These are phyloP conservation scores for Verticillium nonalfalfae DNA, from an alignment of 2,329 filamentous ascomycete genomes.

Conservation along the genomic window DNA sequence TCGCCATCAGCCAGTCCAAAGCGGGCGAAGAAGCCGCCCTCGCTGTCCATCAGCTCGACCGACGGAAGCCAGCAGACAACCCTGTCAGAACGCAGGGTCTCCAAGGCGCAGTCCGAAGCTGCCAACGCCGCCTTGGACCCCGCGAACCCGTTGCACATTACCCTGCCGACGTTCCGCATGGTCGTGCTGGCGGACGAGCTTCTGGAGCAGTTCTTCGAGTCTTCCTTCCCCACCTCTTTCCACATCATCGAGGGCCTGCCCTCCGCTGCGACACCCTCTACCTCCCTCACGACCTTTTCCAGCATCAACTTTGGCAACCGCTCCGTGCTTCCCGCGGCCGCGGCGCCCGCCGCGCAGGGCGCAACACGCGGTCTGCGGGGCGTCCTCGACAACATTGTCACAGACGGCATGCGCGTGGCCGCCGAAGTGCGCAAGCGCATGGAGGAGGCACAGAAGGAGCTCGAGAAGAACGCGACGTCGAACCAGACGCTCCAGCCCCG, in stretches of 20 bases:
- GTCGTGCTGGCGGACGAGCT: conserved; percentile 94
- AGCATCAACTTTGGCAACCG: conserved; percentile 55
- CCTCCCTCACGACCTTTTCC: conserved; percentile 77
- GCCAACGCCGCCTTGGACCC: conserved; percentile 91
- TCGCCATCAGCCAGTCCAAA: conserved; percentile 35
- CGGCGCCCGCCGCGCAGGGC: conserved; percentile 43
- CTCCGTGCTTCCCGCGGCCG: conserved; percentile 30
- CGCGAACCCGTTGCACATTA: conserved; percentile 89
- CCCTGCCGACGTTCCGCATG: conserved; percentile 96
- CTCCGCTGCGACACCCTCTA: conserved; percentile 18
- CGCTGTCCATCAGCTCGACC: conserved; percentile 21
- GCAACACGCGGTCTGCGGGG: conserved; percentile 73
- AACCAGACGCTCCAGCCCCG: conserved; percentile 39
- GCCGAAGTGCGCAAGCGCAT: conserved; percentile 86
- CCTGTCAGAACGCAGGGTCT: conserved; percentile 30
- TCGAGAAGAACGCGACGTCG: conserved; percentile 75
- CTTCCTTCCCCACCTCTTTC: conserved; percentile 89
- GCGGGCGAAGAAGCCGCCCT: conserved; percentile 34
- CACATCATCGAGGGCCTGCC: conserved; percentile 65
- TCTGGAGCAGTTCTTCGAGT: conserved; percentile 95
- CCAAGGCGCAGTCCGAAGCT: conserved; percentile 64
- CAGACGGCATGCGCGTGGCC: conserved; percentile 92
- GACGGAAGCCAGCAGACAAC: conserved; percentile 13
- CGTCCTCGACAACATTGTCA: conserved; percentile 95
- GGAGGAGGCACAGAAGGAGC: conserved; percentile 89